Conservation (phyloP, 2,329 filamentous ascomycete genomes). For the Diaporthe amygdali region DNA sequence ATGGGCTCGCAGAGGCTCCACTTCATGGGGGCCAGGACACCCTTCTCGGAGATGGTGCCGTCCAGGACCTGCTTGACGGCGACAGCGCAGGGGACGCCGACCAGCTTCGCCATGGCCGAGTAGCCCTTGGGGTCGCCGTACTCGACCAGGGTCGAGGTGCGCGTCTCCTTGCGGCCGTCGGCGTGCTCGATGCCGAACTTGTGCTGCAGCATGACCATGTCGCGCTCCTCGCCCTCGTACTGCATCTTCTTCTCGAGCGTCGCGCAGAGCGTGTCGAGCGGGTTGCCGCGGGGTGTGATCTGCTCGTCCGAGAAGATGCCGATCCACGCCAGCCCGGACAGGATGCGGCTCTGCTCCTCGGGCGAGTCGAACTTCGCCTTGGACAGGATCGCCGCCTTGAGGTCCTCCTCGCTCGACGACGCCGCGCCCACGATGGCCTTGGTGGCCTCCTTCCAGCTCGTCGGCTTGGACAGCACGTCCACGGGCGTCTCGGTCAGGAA, state of each 20-base stretch:
- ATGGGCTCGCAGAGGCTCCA: constrained; percentile 74
- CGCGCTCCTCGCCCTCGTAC: constrained; percentile 81
- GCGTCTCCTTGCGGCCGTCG: constrained; percentile 77
- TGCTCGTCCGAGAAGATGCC: constrained; percentile 70
- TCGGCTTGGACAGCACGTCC: constrained; percentile 68
- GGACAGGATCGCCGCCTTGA: constrained; percentile 73
- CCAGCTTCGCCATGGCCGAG: constrained; percentile 82
- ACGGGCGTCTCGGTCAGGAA: constrained; percentile 79
- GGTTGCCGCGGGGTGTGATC: constrained; percentile 77
- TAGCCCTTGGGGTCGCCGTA: constrained; percentile 82
- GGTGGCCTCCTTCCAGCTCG: constrained; percentile 86
- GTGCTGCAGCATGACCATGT: constrained; percentile 82
- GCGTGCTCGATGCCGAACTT: constrained; percentile 84
- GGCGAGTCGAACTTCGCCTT: constrained; percentile 73
- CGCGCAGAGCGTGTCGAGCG: constrained; percentile 89
- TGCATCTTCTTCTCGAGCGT: constrained; percentile 90
- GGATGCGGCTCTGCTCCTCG: constrained; percentile 72
- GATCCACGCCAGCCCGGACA: constrained; percentile 74
- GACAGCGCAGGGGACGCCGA: constrained; percentile 70
- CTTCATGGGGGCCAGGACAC: constrained; percentile 78
- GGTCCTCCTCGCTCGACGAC: constrained; percentile 70
- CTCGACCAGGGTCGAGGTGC: constrained; percentile 81
- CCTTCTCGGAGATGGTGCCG: constrained; percentile 74
- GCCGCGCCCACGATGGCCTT: constrained; percentile 74
- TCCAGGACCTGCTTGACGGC: constrained; percentile 81